phyloP scores from a whole-genome alignment of 2,329 filamentous ascomycete species.

The Sporothrix variecibatus region DNA sequence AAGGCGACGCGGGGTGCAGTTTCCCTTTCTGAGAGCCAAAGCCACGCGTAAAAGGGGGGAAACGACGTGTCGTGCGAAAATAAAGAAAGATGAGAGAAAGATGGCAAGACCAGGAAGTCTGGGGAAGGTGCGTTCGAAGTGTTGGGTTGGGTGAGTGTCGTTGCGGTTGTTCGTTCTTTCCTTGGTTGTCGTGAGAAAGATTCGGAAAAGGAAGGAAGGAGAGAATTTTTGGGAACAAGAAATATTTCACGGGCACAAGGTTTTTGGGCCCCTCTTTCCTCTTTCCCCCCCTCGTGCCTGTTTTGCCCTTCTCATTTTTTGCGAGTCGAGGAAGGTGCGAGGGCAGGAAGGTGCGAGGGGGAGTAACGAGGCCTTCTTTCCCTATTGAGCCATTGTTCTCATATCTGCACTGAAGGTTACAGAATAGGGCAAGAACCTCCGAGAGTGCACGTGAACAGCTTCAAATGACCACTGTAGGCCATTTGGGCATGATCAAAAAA shows the following conservation, averaged over 20 bases:
- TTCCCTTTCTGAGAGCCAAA: not conserved
- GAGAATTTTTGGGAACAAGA: not conserved
- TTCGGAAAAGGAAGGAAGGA: constrained; percentile 7
- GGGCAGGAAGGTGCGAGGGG: constrained; percentile 22
- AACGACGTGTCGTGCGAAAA: not conserved
- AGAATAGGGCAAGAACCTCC: not conserved
- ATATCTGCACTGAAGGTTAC: not conserved
- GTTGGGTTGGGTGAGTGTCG: not conserved
- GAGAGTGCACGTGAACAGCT: not conserved
- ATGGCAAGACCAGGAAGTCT: not conserved
- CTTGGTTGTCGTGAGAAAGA: not conserved
- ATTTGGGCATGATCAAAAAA: not conserved
- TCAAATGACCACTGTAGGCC: not conserved
- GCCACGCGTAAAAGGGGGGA: not conserved
- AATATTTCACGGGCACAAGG: not conserved
- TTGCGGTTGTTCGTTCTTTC: constrained; percentile 1
- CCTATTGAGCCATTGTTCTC: constrained; percentile 8
- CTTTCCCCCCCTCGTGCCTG: not conserved
- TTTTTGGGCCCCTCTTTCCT: not conserved
- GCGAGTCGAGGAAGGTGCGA: not conserved
- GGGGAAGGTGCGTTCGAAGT: constrained; percentile 24
- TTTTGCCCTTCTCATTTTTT: not conserved
- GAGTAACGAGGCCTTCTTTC: constrained; percentile 12
- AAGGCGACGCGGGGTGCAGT: not conserved
- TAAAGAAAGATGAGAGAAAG: not conserved